phyloP scores from a whole-genome alignment of 306 rosid species.

The Potentilla sterilis region DNA sequence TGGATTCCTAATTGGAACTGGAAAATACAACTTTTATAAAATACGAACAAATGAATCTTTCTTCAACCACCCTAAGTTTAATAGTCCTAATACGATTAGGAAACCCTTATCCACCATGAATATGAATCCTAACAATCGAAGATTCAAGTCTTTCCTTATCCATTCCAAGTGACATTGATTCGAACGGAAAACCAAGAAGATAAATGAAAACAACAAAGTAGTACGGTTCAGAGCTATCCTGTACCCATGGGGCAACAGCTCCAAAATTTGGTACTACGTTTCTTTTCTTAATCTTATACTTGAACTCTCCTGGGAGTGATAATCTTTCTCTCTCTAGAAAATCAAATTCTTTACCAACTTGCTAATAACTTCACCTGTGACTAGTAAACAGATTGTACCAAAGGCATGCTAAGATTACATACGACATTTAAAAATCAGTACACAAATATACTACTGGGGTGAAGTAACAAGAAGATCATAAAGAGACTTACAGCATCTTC shows the following conservation, averaged over 20 bases:
- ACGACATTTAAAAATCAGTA: background rate
- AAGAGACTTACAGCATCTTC: slow-evolving; percentile 71
- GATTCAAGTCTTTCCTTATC: background rate
- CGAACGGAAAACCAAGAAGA: background rate
- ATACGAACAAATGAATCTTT: background rate
- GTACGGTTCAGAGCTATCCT: background rate
- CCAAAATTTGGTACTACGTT: background rate
- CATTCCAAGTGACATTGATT: background rate
- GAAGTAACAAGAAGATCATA: background rate
- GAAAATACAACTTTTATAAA: background rate
- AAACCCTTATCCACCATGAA: background rate
- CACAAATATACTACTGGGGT: background rate
- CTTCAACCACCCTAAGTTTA: background rate
- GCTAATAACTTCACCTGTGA: background rate
- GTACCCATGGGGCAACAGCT: background rate
- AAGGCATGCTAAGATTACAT: too few relatives aligned
- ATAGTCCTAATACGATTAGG: background rate
- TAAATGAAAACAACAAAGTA: background rate
- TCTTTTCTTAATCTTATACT: too few relatives aligned
- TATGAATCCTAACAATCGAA: background rate
- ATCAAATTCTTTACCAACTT: too few relatives aligned
- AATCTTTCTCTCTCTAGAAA: too few relatives aligned
- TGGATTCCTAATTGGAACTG: background rate
- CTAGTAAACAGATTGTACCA: background rate
- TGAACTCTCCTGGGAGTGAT: too few relatives aligned